These are phyloP conservation scores for Arabidopsis suecica DNA, from an alignment of 345 rosid genomes.

Conservation along the genomic window DNA sequence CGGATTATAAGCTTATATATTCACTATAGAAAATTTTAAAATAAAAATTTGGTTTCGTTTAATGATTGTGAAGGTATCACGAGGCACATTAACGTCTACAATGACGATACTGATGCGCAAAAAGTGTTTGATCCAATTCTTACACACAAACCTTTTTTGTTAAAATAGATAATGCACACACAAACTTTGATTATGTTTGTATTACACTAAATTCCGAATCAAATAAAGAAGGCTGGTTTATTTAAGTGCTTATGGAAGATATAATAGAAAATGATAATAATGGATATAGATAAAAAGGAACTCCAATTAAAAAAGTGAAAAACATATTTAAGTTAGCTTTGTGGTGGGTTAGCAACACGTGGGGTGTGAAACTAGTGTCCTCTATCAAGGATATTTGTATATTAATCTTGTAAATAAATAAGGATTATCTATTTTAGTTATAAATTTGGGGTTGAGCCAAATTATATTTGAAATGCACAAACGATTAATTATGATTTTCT, in stretches of 20 bases:
- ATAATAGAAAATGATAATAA: constrained; percentile 23
- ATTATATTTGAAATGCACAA: not conserved
- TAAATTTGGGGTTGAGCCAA: not conserved
- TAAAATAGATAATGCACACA: not conserved
- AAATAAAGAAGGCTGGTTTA: constrained; percentile 1
- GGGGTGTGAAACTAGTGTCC: constrained; percentile 17
- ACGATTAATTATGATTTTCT: no score
- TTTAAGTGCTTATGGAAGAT: constrained; percentile 17
- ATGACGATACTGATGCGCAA: not conserved
- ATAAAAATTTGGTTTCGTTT: not conserved
- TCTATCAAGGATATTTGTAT: not conserved
- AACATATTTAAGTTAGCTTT: not conserved
- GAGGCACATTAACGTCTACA: not conserved
- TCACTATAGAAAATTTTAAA: not conserved
- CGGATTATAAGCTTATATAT: not conserved
- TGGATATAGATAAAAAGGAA: constrained; percentile 6
- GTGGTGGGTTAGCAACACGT: constrained; percentile 13
- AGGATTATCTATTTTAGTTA: not conserved
- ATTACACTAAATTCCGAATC: constrained; percentile 1
- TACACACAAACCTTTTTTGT: not conserved
- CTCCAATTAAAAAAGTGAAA: not conserved
- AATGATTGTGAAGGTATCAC: not conserved
- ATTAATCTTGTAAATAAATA: not conserved
- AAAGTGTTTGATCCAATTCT: not conserved
- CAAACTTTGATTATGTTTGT: constrained; percentile 10